Base-by-base conservation (phyloP, 2,329 filamentous ascomycete species). In the Scorias spongiosa region DNA sequence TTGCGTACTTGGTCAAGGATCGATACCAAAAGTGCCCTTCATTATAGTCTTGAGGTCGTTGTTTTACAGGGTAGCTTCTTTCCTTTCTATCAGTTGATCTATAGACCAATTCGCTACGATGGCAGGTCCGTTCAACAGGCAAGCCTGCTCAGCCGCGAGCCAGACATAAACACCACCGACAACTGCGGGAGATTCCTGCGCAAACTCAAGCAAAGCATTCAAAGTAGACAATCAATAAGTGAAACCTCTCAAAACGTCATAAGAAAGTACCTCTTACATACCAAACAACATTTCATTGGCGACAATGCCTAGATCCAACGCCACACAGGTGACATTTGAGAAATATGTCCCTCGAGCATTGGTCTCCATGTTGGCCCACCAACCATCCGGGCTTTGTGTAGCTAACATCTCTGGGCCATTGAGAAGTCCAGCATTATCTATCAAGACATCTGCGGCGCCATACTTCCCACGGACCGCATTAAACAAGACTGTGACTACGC, bases 281-380 rank as follows among this genome's bases (percentile, higher is more conserved):
- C 12, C 15, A 9, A 12, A 12, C 3, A 12, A 9, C 46, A 72
- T 57, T 18, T 66, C 64, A 0, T 68, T 72, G 49, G 53, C 54
- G 1, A 68, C 59, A 11, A 60, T 62, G 2, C 69, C 70, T 1
- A 69, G 69, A 50, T 72, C 66, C 3, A 69, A 38, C 2, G 59
- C 49, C 34, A 61, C 59, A 12, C 61, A 60, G 6, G 71, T 51
- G 1, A 70, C 47, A 0, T 66, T 66, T 39, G 68, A 52, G 9
- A 55, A 43, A 47, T 55, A 58, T 2, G 52, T 57, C 0, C 72
- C 71, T 29, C 64, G 66, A 20, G 73, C 50, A 46, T 75, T 75
- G 44, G 71, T 64, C 41, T 70, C 65, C 54, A 62, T 67, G 18
- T 63, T 62, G 18, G 50, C 51, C 66, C 67, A 71, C 65, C 70